Evolutionary conservation across 108 stramenopile species (phyloP).

Genomic region (Discostella pseudostelligera): DNA sequence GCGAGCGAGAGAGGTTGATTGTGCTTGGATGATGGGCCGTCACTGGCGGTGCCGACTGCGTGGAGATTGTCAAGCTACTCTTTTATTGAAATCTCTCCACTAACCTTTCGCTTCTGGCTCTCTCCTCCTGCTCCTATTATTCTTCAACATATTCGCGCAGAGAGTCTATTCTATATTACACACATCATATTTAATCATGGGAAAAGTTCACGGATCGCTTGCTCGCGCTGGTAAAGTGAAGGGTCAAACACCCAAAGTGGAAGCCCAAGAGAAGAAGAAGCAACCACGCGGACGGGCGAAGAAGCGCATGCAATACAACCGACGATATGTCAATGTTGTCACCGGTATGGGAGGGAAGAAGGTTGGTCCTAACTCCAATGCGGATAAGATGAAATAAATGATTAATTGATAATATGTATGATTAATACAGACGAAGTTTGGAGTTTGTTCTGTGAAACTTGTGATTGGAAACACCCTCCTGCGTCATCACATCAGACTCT

Average conservation of each 20-base stretch:
- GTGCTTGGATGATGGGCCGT: no score
- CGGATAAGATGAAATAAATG: conserved; percentile 92
- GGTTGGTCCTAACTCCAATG: conserved; percentile 98
- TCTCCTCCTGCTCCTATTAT: neutral
- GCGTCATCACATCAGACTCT: no score
- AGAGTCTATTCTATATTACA: neutral
- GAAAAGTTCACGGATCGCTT: conserved; percentile 99
- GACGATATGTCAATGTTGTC: conserved; percentile 98
- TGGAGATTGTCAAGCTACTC: no score
- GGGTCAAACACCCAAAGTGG: conserved; percentile 99
- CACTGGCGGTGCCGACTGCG: no score
- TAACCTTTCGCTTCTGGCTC: neutral
- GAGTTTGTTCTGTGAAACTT: no score
- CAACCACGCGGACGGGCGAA: conserved; percentile 98
- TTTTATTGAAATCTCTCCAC: no score
- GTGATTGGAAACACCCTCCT: no score
- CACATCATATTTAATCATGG: conserved; percentile 58
- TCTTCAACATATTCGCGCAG: neutral
- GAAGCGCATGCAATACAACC: conserved; percentile 99
- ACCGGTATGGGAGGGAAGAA: conserved; percentile 97
- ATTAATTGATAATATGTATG: conserved; percentile 8
- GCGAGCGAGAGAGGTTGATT: no score
- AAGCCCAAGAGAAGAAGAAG: conserved; percentile 93
- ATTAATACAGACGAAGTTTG: no score
- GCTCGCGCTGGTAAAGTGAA: conserved; percentile 99